Evolutionary conservation across 179 eudicot genomes (phyloP).

Genomic region (Carnegiea gigantea): DNA sequence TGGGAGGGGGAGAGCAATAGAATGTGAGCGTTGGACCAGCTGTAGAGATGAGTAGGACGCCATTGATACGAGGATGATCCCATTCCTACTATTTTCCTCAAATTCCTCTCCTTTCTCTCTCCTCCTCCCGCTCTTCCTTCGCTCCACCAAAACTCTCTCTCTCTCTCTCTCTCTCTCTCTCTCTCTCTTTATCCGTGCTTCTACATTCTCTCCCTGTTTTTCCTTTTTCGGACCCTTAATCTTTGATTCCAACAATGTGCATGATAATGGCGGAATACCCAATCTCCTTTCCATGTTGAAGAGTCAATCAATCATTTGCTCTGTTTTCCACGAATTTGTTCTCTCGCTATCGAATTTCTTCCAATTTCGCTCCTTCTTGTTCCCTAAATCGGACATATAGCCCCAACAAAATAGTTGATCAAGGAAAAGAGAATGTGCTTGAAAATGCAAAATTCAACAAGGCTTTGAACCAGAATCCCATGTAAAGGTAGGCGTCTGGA

Average conservation of each 20-base stretch:
- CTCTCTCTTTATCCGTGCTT: slow-evolving; percentile 6
- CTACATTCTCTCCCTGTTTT: background rate
- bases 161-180: slow-evolving; percentile 11
- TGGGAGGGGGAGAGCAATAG: too few relatives aligned
- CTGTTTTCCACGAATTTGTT: slow-evolving; percentile 14
- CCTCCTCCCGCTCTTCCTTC: background rate
- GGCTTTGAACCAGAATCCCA: background rate
- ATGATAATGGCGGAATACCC: background rate
- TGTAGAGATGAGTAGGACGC: background rate
- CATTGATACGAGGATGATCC: background rate
- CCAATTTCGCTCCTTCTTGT: background rate
- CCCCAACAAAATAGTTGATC: slow-evolving; percentile 7
- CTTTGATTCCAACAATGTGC: background rate
- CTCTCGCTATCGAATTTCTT: background rate
- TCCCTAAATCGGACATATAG: background rate
- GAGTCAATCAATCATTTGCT: background rate
- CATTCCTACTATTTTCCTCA: slow-evolving; percentile 17
- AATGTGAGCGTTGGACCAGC: background rate
- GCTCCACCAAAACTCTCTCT: background rate
- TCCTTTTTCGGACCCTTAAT: slow-evolving; percentile 19
- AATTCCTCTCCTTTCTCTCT: slow-evolving; percentile 10
- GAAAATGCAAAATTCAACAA: background rate
- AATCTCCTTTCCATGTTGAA: slow-evolving; percentile 1
- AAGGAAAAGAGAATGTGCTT: background rate
- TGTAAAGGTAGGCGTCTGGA: background rate